A percentile compares a stretch with the other conserved stretches of the same genome.
Conservation (phyloP, 192 early-diverging fungal species). For the Anaeromyces robustus region DNA sequence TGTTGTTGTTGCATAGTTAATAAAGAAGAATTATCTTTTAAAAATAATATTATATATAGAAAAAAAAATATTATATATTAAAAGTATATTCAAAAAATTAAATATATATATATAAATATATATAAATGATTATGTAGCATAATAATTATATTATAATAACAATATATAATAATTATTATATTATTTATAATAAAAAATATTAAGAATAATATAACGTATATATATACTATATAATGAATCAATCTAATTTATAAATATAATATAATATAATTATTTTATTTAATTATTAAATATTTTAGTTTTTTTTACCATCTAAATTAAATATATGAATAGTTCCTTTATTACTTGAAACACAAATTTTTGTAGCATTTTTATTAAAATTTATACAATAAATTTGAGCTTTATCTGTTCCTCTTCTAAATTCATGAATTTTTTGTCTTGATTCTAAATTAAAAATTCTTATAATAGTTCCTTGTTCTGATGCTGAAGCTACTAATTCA, state of each 20-base stretch:
- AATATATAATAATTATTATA: too few species aligned
- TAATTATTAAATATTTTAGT: background rate
- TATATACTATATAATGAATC: too few species aligned
- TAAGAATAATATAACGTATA: too few species aligned
- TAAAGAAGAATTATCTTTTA: background rate
- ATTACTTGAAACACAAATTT: background rate
- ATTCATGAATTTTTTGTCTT: background rate
- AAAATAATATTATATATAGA: too few species aligned
- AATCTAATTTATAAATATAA: too few species aligned
- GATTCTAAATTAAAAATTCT: background rate
- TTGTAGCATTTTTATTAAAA: background rate
- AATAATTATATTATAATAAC: too few species aligned
- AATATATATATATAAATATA: too few species aligned
- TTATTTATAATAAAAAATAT: too few species aligned
- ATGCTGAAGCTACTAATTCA: background rate
- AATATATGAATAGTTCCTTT: background rate
- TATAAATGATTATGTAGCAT: too few species aligned
- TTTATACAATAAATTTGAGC: background rate
- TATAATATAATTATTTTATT: background rate
- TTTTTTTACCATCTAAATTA: background rate
- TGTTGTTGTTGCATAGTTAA: background rate
- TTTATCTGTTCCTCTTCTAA: background rate
- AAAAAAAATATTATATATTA: too few species aligned
- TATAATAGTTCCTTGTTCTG: background rate
- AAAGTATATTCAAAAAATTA: too few species aligned